A percentile compares a stretch with the other conserved stretches of the same genome.
Evolutionary conservation across 1,139 yeast genomes (phyloP).

Genomic region (Kodamaea ohmeri): DNA sequence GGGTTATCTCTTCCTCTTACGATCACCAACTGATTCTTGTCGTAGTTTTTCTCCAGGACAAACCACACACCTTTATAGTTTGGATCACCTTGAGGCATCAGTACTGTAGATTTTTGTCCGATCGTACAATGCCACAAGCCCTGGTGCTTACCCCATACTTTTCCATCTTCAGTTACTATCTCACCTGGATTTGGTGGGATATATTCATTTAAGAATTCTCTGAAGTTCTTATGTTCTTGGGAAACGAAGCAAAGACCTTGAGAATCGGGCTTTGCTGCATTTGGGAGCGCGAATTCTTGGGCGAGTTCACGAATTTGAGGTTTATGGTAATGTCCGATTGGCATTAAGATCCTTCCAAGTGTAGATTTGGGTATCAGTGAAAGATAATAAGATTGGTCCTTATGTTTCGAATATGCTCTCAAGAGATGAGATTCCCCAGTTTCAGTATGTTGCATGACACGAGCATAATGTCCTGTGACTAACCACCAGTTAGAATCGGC

Average conservation of each 20-base stretch:
- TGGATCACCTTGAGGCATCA: constrained; percentile 87
- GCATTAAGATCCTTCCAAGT: constrained; percentile 59
- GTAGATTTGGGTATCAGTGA: constrained; percentile 57
- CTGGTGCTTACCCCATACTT: constrained; percentile 72
- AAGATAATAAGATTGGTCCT: constrained; percentile 90
- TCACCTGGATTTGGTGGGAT: constrained; percentile 72
- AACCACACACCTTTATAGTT: constrained; percentile 79
- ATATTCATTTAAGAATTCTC: constrained; percentile 73
- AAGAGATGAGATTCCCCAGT: constrained; percentile 46
- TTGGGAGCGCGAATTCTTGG: constrained; percentile 46
- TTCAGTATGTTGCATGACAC: constrained; percentile 40
- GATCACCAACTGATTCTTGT: constrained; percentile 70
- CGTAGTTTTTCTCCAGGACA: constrained; percentile 65
- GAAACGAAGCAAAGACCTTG: constrained; percentile 94
- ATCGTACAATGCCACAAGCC: constrained; percentile 95
- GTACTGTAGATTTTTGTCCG: constrained; percentile 78
- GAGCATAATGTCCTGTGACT: constrained; percentile 91
- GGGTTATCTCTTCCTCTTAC: constrained; percentile 71
- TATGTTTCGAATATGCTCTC: constrained; percentile 56
- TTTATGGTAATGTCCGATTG: constrained; percentile 75
- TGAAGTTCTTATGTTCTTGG: constrained; percentile 67
- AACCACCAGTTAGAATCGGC: constrained; percentile 62
- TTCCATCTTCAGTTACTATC: constrained; percentile 69
- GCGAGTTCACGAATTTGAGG: constrained; percentile 75
- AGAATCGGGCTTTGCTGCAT: constrained; percentile 82